Conservation (phyloP, 1,284 basidiomycete genomes). For the Cutaneotrichosporon dermatis region DNA sequence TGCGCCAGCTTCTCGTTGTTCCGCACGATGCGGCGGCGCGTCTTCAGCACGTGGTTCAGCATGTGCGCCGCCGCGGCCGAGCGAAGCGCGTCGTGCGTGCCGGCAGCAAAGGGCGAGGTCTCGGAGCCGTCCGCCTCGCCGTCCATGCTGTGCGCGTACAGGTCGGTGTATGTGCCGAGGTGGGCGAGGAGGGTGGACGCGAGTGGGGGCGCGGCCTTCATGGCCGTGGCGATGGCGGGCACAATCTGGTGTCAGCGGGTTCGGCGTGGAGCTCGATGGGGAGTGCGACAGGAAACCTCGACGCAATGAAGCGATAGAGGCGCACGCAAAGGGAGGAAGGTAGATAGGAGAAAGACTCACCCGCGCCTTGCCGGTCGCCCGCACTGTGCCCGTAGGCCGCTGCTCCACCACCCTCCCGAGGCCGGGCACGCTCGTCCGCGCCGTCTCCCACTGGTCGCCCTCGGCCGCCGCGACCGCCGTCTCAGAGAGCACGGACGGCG, state of each 20-base stretch:
- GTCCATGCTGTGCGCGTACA: conserved; percentile 64
- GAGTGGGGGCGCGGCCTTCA: conserved; percentile 41
- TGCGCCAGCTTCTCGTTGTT: conserved; percentile 85
- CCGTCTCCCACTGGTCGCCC: conserved; percentile 34
- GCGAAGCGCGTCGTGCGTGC: conserved; percentile 53
- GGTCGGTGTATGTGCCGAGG: conserved; percentile 59
- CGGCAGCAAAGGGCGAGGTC: conserved; percentile 22
- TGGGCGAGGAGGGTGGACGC: conserved; percentile 59
- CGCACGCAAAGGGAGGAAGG: too few species aligned
- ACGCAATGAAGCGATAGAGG: too few species aligned
- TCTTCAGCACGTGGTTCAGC: conserved; percentile 84
- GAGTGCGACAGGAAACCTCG: too few species aligned
- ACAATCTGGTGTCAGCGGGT: conserved; percentile 52
- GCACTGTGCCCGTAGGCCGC: conserved; percentile 51
- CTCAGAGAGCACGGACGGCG: conserved; percentile 30
- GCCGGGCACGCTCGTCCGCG: conserved; percentile 25
- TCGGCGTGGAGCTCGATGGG: too few species aligned
- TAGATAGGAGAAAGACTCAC: conserved; percentile 25
- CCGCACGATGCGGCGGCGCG: conserved; percentile 84
- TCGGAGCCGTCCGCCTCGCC: conserved; percentile 47
- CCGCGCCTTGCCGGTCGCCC: conserved; percentile 30
- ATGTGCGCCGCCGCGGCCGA: conserved; percentile 69
- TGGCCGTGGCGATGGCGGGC: conserved; percentile 54
- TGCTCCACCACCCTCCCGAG: conserved; percentile 59
- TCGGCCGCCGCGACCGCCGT: conserved; percentile 24